A percentile compares a stretch with the other conserved stretches of the same genome.
Evolutionary conservation across 768 basidiomycete species (phyloP).

Genomic region (Tylopilus rubrobrunneus): DNA sequence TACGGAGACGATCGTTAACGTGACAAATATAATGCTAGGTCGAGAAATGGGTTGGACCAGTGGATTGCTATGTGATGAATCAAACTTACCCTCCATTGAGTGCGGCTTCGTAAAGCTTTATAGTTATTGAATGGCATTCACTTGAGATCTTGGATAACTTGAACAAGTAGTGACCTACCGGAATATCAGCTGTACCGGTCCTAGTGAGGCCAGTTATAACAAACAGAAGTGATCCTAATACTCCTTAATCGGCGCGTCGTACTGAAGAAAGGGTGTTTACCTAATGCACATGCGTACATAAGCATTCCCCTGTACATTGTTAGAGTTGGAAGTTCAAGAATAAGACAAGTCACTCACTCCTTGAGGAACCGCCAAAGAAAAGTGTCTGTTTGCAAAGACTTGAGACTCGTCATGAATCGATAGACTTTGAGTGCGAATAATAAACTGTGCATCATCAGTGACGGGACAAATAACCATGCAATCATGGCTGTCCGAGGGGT

Average conservation of each 20-base stretch:
- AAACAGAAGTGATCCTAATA: constrained; percentile 16
- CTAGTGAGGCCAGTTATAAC: constrained; percentile 9
- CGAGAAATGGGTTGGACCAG: background rate
- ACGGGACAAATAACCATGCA: too few species aligned
- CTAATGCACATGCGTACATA: constrained; percentile 19
- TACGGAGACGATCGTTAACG: constrained; percentile 25
- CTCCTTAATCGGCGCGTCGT: background rate
- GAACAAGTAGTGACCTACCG: constrained; percentile 1
- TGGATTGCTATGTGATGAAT: background rate
- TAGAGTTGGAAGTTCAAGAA: too few species aligned
- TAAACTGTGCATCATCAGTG: too few species aligned
- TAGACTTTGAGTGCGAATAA: too few species aligned
- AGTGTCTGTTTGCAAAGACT: too few species aligned
- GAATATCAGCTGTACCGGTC: constrained; percentile 1
- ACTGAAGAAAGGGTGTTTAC: background rate
- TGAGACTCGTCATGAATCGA: too few species aligned
- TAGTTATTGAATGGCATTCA: background rate
- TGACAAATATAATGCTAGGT: constrained; percentile 2
- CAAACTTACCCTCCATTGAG: constrained; percentile 8
- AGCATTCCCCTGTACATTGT: constrained; percentile 16
- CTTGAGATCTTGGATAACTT: background rate
- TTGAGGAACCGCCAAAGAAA: too few species aligned
- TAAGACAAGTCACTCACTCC: too few species aligned
- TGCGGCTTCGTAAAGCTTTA: constrained; percentile 11
- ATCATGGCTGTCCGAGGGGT: too few species aligned